Percentiles rank a stretch among this genome's conserved stretches.
phyloP scores from a whole-genome alignment of 2,329 filamentous ascomycete genomes.

The Scytalidium lignicola region DNA sequence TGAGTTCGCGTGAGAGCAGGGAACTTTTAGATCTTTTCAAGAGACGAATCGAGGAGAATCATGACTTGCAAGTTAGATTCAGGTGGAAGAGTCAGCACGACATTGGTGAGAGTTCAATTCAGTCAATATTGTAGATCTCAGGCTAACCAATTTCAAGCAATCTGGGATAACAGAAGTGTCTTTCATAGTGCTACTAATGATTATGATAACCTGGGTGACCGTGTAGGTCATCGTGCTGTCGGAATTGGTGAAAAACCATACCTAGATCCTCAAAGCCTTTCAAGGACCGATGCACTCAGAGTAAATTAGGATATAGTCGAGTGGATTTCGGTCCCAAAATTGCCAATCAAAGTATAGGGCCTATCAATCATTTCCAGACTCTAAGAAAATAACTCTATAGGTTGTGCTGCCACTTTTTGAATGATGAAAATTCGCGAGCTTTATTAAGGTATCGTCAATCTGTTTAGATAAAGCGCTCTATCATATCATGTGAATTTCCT shows the following conservation, averaged over 20 bases:
- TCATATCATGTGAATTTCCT: too few species aligned
- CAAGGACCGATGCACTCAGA: too few species aligned
- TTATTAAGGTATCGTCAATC: too few species aligned
- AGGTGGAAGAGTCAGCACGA: constrained; percentile 35
- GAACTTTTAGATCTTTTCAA: constrained; percentile 36
- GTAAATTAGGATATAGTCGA: too few species aligned
- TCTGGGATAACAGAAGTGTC: constrained; percentile 58
- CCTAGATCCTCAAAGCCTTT: constrained; percentile 39
- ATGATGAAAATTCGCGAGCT: too few species aligned
- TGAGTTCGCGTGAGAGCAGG: constrained; percentile 47
- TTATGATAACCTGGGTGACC: constrained; percentile 44
- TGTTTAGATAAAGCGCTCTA: too few species aligned
- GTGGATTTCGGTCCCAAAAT: too few species aligned
- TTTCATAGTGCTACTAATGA: constrained; percentile 54
- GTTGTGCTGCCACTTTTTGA: too few species aligned
- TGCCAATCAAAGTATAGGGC: too few species aligned
- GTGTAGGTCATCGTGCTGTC: constrained; percentile 40
- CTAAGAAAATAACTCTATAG: too few species aligned
- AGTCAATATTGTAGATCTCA: constrained; percentile 39
- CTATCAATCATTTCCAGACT: too few species aligned
- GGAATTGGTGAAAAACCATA: constrained; percentile 44
- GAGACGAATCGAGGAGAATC: constrained; percentile 43
- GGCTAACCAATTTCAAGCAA: constrained; percentile 44
- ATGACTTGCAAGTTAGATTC: constrained; percentile 44
- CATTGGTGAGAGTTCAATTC: constrained; percentile 27